Base-by-base conservation (phyloP, 768 basidiomycete genomes). In the Bullera alba region DNA sequence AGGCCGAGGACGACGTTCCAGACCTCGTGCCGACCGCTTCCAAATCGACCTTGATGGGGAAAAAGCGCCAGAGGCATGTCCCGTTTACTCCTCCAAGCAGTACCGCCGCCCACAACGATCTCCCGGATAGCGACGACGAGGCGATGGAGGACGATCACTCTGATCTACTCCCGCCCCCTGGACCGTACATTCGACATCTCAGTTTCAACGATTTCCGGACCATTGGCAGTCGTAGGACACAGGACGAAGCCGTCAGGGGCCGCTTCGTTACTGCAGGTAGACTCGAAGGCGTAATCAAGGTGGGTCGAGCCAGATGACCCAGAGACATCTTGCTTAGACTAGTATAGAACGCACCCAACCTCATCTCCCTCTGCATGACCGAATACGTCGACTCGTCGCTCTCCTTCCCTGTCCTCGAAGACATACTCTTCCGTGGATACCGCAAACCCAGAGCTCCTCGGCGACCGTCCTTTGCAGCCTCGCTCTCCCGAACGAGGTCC, bases 181-280 rank as follows among this genome's bases (percentile, higher is more conserved):
- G 53, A 29, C 67, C 74, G 5, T 86, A 85, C 65, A 83, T 95
- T 29, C 83, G 81, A 32, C 85, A 89, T 71, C 75, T 99, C 14
- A 88, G 89, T 66, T 99, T 99, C 66, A 92, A 89, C 61, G 90
- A 93, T 69, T 99, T 99, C 77, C 82, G 92, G 23, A 93, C 95
- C 22, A 90, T 93, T 49, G 93, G 93, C 0, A 91, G 96, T 83
- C 81, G 89, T 42, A 83, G 95, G 17, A 87, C 86, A 3, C 81
- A 95, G 2, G 88, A 87, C 26, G 90, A 95, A 71, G 85, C 89
- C 34, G 81, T 87, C 14, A 83, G 81, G 47, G 85, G 86, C 60
- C 85, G 90, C 8, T 99, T 93, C 63, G 92, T 99, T 30, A 99
- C 93, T 1, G 85, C 86, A 0, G 84, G 86, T 48, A 81, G 93